Base-by-base conservation (phyloP, 331 rosid species). In the Dryas integrifolia region DNA sequence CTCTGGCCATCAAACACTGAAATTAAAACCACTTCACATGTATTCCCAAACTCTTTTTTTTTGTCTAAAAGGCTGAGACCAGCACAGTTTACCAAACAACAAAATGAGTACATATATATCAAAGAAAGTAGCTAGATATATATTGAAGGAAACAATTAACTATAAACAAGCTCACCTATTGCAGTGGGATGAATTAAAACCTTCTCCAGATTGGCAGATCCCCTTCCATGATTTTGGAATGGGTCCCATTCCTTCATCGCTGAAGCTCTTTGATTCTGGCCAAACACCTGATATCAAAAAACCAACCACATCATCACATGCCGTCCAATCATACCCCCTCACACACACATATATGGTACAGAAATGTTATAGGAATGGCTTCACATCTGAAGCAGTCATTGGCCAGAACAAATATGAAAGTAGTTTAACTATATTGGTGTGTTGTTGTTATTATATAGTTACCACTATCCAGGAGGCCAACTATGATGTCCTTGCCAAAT, bases 191-290 rank as follows among this genome's bases (percentile, higher is more conserved):
- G 97, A 86, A 76, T 49, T 47, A 64, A 91, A 94, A 57, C 74
- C 90, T 51, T 86, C 79, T 69, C 98, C 98, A 18, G 87, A 82
- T 85, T 91, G 83, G 72, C 98, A 94, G 79, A 85, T 82, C 83
- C 97, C 98, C 58, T 82, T 94, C 98, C 98, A 94, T 85, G 89
- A 82, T 69, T 87, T 82, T 50, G 95, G 98, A 79, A 91, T n/a
- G 38, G 97, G 90, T 15, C 84, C 91, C 90, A 94, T 88, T 18
- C 97, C 96, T 82, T 81, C 82, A 73, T 91, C 98, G 21, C 82
- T 86, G 77, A 94, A 94, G 85, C 98, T 94, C 86, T 82, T 75
- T 50, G 98, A 94, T 16, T 91, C 94, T 74, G 97, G 98, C 98
- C 97, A 94, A 78, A 94, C 92, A 72, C 98, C 98, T 94, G 77